Conservation (phyloP, 2,329 filamentous ascomycete species). For the Trichoderma harzianum region DNA sequence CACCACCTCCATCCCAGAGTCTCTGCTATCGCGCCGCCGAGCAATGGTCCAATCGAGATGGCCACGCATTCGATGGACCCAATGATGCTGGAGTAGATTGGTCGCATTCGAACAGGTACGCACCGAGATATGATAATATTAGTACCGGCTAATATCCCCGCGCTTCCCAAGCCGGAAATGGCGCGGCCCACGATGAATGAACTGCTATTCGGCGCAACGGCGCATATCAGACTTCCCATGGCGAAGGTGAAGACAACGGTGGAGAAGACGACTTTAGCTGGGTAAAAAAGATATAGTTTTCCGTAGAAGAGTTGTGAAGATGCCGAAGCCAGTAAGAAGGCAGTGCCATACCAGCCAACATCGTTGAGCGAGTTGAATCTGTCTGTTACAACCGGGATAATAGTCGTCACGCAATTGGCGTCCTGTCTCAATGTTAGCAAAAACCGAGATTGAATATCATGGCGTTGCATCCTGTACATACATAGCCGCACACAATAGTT, state of each 20-base stretch:
- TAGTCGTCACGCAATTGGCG: background rate
- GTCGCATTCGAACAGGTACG: background rate
- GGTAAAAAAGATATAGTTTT: background rate
- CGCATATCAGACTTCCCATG: background rate
- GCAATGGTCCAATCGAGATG: conserved; percentile 8
- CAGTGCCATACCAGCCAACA: background rate
- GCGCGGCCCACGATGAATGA: background rate
- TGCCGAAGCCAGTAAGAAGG: background rate
- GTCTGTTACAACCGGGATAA: background rate
- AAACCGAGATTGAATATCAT: background rate
- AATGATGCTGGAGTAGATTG: background rate
- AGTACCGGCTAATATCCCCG: background rate
- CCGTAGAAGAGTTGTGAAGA: background rate
- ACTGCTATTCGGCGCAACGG: background rate
- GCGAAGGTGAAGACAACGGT: background rate
- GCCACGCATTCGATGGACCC: background rate
- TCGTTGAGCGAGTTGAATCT: background rate
- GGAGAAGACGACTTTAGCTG: background rate
- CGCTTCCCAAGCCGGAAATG: background rate
- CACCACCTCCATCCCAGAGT: conserved; percentile 7
- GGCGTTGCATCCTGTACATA: background rate
- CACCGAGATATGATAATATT: background rate
- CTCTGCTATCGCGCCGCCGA: conserved; percentile 7
- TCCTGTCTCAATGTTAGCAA: background rate
- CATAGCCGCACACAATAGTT: background rate